Percentiles rank a stretch among this genome's conserved stretches.
Conservation (phyloP, 306 rosid species). For the Betula pendula region DNA sequence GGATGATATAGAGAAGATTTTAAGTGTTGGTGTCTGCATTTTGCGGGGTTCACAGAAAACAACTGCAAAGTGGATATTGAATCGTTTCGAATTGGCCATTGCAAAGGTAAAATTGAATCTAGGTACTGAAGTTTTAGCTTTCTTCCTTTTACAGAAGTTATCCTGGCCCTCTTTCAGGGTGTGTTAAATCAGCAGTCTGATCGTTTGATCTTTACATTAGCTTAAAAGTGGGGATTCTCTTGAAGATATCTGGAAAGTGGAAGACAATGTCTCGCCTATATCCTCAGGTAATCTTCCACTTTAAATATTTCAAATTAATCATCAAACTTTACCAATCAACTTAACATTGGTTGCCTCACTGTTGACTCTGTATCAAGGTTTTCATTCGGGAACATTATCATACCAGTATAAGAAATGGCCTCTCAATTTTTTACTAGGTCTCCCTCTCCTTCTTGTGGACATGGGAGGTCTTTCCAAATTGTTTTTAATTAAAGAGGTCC, state of each 20-base stretch:
- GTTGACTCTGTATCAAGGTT: not conserved
- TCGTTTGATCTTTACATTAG: conserved; percentile 54
- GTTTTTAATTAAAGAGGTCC: not conserved
- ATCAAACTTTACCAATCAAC: conserved; percentile 10
- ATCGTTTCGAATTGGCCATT: conserved; percentile 46
- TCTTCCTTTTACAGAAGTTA: conserved; percentile 21
- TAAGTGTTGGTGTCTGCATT: conserved; percentile 62
- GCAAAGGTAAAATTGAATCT: conserved; percentile 56
- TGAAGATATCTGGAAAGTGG: conserved; percentile 61
- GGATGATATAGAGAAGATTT: conserved; percentile 54
- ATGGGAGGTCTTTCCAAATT: not conserved
- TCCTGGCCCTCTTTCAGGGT: conserved; percentile 17
- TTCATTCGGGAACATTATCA: not conserved
- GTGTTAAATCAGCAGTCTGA: conserved; percentile 33
- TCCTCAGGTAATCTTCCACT: conserved; percentile 45
- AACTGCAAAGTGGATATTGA: conserved; percentile 48
- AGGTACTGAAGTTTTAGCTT: conserved; percentile 13
- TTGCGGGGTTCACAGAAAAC: conserved; percentile 66
- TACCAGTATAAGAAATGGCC: not conserved
- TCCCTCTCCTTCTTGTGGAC: not conserved
- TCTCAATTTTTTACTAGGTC: not conserved
- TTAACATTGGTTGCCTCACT: conserved; percentile 13
- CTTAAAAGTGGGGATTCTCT: conserved; percentile 49
- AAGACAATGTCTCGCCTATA: conserved; percentile 20
- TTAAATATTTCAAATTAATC: conserved; percentile 2